Base-by-base conservation (phyloP, 331 rosid species). In the Quercus phellos region DNA sequence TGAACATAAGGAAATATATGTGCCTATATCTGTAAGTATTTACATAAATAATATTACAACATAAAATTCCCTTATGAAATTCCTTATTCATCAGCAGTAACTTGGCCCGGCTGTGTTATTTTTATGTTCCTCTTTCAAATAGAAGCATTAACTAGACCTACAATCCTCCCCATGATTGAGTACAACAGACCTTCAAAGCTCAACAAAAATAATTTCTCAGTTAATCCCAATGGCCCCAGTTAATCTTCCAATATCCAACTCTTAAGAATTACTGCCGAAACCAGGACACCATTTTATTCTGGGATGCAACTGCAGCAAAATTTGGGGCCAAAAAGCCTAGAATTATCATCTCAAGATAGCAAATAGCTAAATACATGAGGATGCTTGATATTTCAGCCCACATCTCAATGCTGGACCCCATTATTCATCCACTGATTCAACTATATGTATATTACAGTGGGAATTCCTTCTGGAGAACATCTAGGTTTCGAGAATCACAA, bases 381-480 rank as follows among this genome's bases (percentile, higher is more conserved):
- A 70, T 19, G 67, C 64, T 63, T 75, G 55, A 55, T 54, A 68
- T 55, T 68, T 59, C 46, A 38, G 46, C 70, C 72, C 61, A 59
- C 72, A 71, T 77, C 76, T 55, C 70, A 2, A 46, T 68, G 1
- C 16, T 35, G 38, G 74, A 58, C 46, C 60, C 63, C 64, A 53
- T 72, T 64, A 73, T 59, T 74, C 83, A 68, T 53, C 78, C 68
- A 69, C 64, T 61, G 38, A 75, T 54, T 24, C 58, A 16, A 58
- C 46, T 21, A 32, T 4, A 32, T n/a, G 2, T 34, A 29, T 42
- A 56, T 75, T 85, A 93, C 11, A 95, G 78, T 4, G 98, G 99
- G 78, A 95, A 95, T 87, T 95, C 99, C 79, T 95, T 95, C 76
- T 93, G 99, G 70, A 95, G 99, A 80, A 85, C 88, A 67, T 95